Base-by-base conservation (phyloP, 116 monocot species). In the Trichopus zeylanicus region DNA sequence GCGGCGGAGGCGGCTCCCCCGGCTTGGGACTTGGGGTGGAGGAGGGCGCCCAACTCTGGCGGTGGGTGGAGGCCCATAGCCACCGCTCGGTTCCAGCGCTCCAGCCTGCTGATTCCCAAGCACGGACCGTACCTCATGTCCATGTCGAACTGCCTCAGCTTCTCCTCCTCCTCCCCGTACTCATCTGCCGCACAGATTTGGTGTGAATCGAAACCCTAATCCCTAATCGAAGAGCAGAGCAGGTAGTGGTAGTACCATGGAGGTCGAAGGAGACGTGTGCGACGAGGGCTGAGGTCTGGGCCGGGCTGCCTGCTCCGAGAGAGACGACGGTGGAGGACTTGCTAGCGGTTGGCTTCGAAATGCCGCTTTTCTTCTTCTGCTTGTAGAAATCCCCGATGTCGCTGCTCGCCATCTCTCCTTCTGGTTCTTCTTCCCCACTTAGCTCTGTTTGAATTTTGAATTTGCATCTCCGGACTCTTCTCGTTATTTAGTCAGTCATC, bases 51-150 rank as follows among this genome's bases (percentile, higher is more conserved):
- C 39, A 73, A 27, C 51, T 73, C 66, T 11, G 59, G 31, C 2
- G 73, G 73, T 0, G 73, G 65, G n/a, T 55, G 23, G 20, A 66
- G 59, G 1, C 66, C 73, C 65, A 73, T 59, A n/a, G 38, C 7
- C 0, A 26, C n/a, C 0, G 73, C 73, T 20, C 73, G 37, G 59
- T 65, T 60, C 73, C 73, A 73, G 20, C 73, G 51, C 65, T 73
- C 49, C 60, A 73, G 51, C 22, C 73, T 59, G 22, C 53, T 66
- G 7, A 73, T n/a, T 22, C 73, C 65, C 11, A 66, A 23, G 66
- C 73, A 73, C 28, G 73, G 65, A 0, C 73, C 65, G 59, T 60
- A 66, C 60, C 51, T 59, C 73, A 65, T 60, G 32, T 73, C 73
- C 65, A 73, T 25, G 42, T 73, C 73, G 60, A 73, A 73, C 53